phyloP scores from a whole-genome alignment of 202 grass and related monocot species.

The Cymbopogon flexuosus region DNA sequence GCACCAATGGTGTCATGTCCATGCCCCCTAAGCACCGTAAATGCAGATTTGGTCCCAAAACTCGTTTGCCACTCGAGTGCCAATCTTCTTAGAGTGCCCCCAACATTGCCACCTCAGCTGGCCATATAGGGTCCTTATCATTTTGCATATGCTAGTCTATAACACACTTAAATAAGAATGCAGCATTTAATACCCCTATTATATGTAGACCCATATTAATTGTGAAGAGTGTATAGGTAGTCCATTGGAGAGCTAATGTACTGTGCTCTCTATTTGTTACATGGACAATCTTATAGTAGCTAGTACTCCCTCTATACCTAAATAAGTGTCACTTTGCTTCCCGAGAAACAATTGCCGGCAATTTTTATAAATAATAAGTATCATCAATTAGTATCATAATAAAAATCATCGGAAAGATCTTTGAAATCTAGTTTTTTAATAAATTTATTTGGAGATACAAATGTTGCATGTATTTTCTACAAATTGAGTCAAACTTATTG shows the following conservation, averaged over 20 bases:
- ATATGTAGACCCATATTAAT: neutral
- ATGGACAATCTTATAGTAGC: neutral
- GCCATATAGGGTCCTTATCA: neutral
- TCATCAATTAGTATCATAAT: too few relatives aligned
- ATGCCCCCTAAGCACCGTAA: neutral
- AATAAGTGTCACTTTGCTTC: too few relatives aligned
- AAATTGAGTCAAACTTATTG: too few relatives aligned
- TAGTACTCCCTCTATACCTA: too few relatives aligned
- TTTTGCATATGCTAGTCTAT: neutral
- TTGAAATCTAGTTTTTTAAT: too few relatives aligned
- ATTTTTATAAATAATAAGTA: too few relatives aligned
- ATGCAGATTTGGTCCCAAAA: neutral
- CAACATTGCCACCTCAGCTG: neutral
- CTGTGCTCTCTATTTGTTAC: neutral
- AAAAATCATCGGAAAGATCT: too few relatives aligned
- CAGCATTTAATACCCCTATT: neutral
- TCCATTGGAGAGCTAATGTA: neutral
- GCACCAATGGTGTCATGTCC: neutral
- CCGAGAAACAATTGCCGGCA: too few relatives aligned
- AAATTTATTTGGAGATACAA: too few relatives aligned
- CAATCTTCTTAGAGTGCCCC: neutral
- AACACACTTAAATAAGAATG: neutral
- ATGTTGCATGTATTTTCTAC: too few relatives aligned
- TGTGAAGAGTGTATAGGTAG: neutral
- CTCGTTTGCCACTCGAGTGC: neutral